phyloP scores from a whole-genome alignment of 2,329 filamentous ascomycete species.

The Mariannaea elegans region DNA sequence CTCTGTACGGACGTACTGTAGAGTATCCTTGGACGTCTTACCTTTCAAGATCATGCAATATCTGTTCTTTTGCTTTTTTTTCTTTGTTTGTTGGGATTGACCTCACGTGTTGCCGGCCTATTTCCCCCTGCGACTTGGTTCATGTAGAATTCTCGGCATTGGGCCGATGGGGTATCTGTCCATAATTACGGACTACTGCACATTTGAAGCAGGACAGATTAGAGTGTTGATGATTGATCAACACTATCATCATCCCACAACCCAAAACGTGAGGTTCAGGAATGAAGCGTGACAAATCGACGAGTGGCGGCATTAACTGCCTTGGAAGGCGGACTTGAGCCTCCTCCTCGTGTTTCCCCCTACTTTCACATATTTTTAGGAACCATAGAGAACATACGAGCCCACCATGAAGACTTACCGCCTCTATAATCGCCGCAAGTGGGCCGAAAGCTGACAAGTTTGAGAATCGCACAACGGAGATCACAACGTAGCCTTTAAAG shows the following conservation, averaged over 20 bases:
- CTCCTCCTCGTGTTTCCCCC: slow-evolving; percentile 13
- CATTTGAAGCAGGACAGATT: not conserved
- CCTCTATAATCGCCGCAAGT: slow-evolving; percentile 14
- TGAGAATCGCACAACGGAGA: slow-evolving; percentile 7
- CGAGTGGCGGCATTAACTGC: slow-evolving; percentile 11
- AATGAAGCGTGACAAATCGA: slow-evolving; percentile 22
- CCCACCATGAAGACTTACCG: slow-evolving; percentile 21
- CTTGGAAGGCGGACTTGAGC: not conserved
- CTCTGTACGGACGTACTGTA: not conserved
- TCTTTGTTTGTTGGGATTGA: not conserved
- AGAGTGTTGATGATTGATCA: slow-evolving; percentile 6
- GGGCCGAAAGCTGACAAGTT: slow-evolving; percentile 3
- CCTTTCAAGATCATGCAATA: not conserved
- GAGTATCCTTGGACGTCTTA: not conserved
- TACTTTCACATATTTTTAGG: slow-evolving; percentile 14
- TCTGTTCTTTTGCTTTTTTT: not conserved
- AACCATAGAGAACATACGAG: slow-evolving; percentile 12
- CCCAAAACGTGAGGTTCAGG: slow-evolving; percentile 25
- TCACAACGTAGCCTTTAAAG: slow-evolving; percentile 8
- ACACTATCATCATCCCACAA: slow-evolving; percentile 27
- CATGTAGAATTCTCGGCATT: slow-evolving; percentile 31
- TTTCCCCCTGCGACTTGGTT: slow-evolving; percentile 26
- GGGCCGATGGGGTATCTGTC: slow-evolving; percentile 17
- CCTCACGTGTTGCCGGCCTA: slow-evolving; percentile 9
- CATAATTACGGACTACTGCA: not conserved